These are phyloP conservation scores for Blastobotrys serpentis DNA, from an alignment of 1,139 yeast species.

Conservation along the genomic window DNA sequence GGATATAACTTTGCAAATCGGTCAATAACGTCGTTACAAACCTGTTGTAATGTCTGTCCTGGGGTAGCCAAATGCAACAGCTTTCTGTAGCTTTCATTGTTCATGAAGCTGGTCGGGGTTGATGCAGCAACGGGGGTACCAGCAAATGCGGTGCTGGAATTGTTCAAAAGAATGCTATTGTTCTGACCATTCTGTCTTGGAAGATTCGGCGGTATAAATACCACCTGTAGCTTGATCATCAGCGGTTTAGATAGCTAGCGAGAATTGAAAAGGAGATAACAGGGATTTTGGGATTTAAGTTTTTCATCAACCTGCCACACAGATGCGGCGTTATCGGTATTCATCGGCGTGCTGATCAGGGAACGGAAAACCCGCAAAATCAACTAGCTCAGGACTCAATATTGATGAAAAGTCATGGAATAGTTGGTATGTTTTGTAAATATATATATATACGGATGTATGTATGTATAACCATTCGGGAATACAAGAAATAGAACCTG, in stretches of 20 bases:
- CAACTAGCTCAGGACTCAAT: no score
- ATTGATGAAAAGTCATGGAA: no score
- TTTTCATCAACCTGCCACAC: constrained; percentile 1
- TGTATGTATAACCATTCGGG: no score
- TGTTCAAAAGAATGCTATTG: constrained; percentile 22
- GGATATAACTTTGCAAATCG: constrained; percentile 66
- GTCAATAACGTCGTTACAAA: constrained; percentile 50
- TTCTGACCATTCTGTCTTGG: constrained; percentile 27
- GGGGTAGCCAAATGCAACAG: constrained; percentile 63
- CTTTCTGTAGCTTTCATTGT: constrained; percentile 39
- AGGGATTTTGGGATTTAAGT: background rate
- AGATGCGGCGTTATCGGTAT: background rate
- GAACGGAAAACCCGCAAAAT: no score
- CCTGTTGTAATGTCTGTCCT: constrained; percentile 45
- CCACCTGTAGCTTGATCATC: constrained; percentile 45
- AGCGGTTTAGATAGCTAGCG: background rate
- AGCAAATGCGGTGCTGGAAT: constrained; percentile 27
- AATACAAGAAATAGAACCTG: no score
- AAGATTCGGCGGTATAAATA: constrained; percentile 40
- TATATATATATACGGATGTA: background rate
- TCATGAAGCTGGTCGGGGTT: constrained; percentile 8
- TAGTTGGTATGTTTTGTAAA: background rate
- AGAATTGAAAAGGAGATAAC: constrained; percentile 1
- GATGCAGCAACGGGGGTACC: constrained; percentile 9
- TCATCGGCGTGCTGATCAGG: no score